phyloP scores from a whole-genome alignment of 768 basidiomycete genomes.

The Nidularia pulvinata region DNA sequence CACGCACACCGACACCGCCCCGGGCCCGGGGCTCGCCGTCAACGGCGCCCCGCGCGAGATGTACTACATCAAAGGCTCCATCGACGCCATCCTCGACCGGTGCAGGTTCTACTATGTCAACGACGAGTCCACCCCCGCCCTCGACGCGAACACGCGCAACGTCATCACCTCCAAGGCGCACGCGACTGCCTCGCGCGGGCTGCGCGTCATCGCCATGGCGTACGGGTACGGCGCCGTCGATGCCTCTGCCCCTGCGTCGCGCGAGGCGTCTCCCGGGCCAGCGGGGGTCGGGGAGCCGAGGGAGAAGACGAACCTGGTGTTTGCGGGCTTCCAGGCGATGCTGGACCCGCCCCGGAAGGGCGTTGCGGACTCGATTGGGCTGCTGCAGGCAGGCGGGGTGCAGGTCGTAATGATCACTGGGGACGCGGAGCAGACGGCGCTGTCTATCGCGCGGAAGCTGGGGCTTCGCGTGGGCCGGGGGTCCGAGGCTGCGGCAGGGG shows the following conservation, averaged over 20 bases:
- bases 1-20: constrained; percentile 41
- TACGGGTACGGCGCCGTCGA: constrained; percentile 74
- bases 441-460: constrained; percentile 85
- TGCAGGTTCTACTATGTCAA: constrained; percentile 91
- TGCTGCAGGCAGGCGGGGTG: constrained; percentile 84
- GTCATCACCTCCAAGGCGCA: constrained; percentile 75
- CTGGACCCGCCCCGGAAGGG: constrained; percentile 92
- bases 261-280: constrained; percentile 19
- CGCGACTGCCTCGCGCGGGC: constrained; percentile 68
- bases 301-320: constrained; percentile 66
- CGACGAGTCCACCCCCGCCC: constrained; percentile 82
- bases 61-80: constrained; percentile 91
- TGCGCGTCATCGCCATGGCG: constrained; percentile 92
- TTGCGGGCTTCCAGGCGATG: constrained; percentile 96
- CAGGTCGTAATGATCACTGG: constrained; percentile 99
- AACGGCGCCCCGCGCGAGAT: constrained; percentile 57
- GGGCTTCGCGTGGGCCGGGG: constrained; percentile 70
- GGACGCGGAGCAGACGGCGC: constrained; percentile 88
- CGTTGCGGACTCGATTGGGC: constrained; percentile 85
- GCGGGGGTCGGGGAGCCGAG: constrained; percentile 17
- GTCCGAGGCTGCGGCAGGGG: constrained; percentile 38
- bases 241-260: constrained; percentile 22
- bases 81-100: constrained; percentile 82
- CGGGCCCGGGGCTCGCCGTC: constrained; percentile 15
- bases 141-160: constrained; percentile 68